phyloP scores from a whole-genome alignment of 2,329 filamentous ascomycete species.

The Fusarium sp. region DNA sequence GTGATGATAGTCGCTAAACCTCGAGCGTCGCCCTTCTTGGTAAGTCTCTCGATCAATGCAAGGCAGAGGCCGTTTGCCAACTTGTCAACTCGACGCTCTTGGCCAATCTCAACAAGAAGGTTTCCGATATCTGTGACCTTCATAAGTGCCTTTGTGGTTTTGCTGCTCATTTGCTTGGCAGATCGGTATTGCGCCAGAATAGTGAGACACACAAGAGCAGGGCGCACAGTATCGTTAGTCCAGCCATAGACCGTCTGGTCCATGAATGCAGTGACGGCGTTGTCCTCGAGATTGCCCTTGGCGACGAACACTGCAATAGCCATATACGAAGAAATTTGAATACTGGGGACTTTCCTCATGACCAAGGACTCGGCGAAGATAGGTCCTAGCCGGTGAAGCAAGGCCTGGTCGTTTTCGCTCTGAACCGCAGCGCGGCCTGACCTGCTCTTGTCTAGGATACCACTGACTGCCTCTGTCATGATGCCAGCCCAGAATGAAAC shows the following conservation, averaged over 20 bases:
- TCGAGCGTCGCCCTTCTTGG: conserved; percentile 69
- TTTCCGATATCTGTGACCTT: conserved; percentile 72
- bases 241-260: conserved; percentile 85
- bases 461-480: conserved; percentile 85
- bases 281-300: conserved; percentile 83
- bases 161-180: conserved; percentile 75
- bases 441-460: conserved; percentile 81
- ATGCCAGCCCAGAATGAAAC: conserved; percentile 93
- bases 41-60: conserved; percentile 72
- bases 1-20: conserved; percentile 72
- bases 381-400: conserved; percentile 76
- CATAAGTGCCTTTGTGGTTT: conserved; percentile 77
- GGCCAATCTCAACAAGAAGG: conserved; percentile 71
- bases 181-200: conserved; percentile 85
- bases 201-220: conserved; percentile 83
- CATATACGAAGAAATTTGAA: conserved; percentile 93
- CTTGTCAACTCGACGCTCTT: conserved; percentile 76
- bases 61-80: conserved; percentile 79
- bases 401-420: conserved; percentile 82
- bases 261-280: conserved; percentile 88
- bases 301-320: conserved; percentile 86
- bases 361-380: conserved; percentile 82
- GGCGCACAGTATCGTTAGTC: conserved; percentile 77
- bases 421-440: conserved; percentile 83
- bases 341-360: conserved; percentile 79